Conservation (phyloP, 2,329 filamentous ascomycete genomes). For the Penicillium sp. region DNA sequence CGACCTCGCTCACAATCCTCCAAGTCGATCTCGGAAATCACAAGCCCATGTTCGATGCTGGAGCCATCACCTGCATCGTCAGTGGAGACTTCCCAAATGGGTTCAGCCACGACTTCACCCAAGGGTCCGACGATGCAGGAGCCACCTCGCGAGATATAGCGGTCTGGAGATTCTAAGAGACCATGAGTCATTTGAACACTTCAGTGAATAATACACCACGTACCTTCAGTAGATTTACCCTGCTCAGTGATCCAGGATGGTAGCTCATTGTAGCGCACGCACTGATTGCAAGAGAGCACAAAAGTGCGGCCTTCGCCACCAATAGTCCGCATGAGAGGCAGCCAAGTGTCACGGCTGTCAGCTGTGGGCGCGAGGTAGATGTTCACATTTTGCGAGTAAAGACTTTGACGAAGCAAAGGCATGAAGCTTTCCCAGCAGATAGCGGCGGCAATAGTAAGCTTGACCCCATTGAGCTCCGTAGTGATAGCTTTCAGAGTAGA, state of each 20-base stretch:
- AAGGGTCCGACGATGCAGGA: constrained; percentile 78
- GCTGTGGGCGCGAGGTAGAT: constrained; percentile 89
- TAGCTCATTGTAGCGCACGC: constrained; percentile 60
- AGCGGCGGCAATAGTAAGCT: constrained; percentile 76
- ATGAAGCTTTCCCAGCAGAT: constrained; percentile 99
- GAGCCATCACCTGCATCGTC: constrained; percentile 34
- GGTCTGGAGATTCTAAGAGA: constrained; percentile 2
- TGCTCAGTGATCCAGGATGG: constrained; percentile 56
- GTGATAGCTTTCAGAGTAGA: constrained; percentile 76
- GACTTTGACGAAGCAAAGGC: constrained; percentile 77
- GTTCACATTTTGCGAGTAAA: constrained; percentile 90
- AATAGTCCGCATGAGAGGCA: constrained; percentile 76
- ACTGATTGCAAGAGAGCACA: constrained; percentile 84
- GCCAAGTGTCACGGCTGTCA: constrained; percentile 80
- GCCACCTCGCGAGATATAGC: constrained; percentile 70
- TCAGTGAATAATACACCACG: constrained; percentile 32
- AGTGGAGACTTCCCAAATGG: constrained; percentile 69
- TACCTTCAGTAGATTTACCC: constrained; percentile 26
- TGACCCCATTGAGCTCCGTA: constrained; percentile 74
- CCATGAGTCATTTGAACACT: background rate
- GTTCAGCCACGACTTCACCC: constrained; percentile 76
- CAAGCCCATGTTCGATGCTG: constrained; percentile 48
- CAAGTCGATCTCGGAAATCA: constrained; percentile 76
- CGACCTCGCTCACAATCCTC: constrained; percentile 82
- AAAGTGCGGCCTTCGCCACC: constrained; percentile 81